Percentiles rank a stretch among this genome's conserved stretches.
These are phyloP conservation scores for Erodium moschatum DNA, from an alignment of 441 rosid genomes.

Conservation along the genomic window DNA sequence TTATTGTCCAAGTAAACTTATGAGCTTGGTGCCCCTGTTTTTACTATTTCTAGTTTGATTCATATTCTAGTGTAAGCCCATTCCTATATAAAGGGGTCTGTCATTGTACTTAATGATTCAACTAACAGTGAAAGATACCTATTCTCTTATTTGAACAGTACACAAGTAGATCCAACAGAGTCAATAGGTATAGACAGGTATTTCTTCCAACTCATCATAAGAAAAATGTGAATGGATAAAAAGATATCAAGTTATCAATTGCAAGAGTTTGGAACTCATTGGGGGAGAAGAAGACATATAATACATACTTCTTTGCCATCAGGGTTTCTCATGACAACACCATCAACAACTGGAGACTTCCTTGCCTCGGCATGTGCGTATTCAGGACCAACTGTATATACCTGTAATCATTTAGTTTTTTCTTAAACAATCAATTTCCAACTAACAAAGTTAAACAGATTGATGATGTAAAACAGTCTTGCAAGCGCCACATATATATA, in stretches of 20 bases:
- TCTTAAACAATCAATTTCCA: too few relatives aligned
- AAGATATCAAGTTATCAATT: too few relatives aligned
- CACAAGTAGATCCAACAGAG: not conserved
- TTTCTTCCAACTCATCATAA: too few relatives aligned
- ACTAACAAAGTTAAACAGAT: not conserved
- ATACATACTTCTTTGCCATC: constrained; percentile 95
- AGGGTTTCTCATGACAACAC: constrained; percentile 96
- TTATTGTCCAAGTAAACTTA: too few relatives aligned
- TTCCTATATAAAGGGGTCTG: too few relatives aligned
- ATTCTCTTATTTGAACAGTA: not conserved
- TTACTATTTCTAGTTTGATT: too few relatives aligned
- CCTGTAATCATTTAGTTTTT: constrained; percentile 58
- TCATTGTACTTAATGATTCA: too few relatives aligned
- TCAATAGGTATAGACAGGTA: too few relatives aligned
- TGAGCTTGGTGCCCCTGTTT: too few relatives aligned
- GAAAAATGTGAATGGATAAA: too few relatives aligned
- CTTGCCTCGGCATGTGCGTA: constrained; percentile 99
- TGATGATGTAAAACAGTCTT: not conserved
- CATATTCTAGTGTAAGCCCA: too few relatives aligned
- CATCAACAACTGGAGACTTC: constrained; percentile 99
- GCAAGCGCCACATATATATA: not conserved
- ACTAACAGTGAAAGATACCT: too few relatives aligned
- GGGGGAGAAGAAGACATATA: not conserved
- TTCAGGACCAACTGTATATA: constrained; percentile 97
- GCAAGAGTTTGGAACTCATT: not conserved